Evolutionary conservation across 2,329 filamentous ascomycete species (phyloP), one percentile per base, ranked within the genome.

Genomic region (Mollisiaceae sp.): DNA sequence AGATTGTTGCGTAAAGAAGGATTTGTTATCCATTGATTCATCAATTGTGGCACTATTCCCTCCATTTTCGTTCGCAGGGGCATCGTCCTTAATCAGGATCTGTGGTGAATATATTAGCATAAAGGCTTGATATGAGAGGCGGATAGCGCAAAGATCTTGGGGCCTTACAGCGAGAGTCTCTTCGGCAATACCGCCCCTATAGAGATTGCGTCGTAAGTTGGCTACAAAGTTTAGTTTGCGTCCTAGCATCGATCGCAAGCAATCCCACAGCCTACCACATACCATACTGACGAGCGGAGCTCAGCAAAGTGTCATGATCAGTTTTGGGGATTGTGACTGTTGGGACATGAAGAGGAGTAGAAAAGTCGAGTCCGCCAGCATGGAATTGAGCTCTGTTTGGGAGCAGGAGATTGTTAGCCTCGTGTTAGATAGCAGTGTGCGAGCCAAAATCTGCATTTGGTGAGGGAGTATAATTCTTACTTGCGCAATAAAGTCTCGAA

Each of bases 401-500:
- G 60, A 67, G 63, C 61, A 60, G 60, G 65, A 65, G 50, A 63
- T 59, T 24, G 62, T 74, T 67, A 70, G 69, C 68, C 69, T 39
- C 59, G 59, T 41, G 11, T 38, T 45, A 62, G 61, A 58, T 39
- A 22, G 63, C 45, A 20, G 55, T 60, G 64, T 6, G 18, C 52
- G 43, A 38, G 38, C 45, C 64, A 63, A 57, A 9, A 36, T 39
- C 35, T 57, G 36, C 18, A 18, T 22, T 57, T 39, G 18, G 18
- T 36, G 9, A 24, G 11, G 18, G n/a, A 43, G 24, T 39, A 24
- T 22, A 38, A 4, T 57, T 14, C 83, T 79, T 77, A 90, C 89
- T 85, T 84, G 73, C 83, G 82, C 61, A 89, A 74, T 59, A 90
- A 79, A 62, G 85, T 84, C 72, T 89, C 83, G 71, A 89, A 86